These are phyloP conservation scores for Nakazawaea peltata DNA, from an alignment of 805 yeast genomes.

Conservation along the genomic window DNA sequence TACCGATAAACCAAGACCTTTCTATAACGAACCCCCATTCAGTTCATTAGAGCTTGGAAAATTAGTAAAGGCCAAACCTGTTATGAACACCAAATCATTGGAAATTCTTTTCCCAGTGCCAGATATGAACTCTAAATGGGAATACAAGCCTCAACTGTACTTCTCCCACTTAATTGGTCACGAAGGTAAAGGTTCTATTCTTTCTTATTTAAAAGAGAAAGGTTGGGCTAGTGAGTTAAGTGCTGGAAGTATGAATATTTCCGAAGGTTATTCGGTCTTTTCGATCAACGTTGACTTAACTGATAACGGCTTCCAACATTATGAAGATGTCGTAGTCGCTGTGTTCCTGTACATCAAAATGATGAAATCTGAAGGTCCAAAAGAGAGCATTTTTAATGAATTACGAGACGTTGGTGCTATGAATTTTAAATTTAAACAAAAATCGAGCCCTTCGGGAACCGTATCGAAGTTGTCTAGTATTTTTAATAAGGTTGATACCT, in stretches of 20 bases:
- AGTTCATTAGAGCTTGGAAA: slow-evolving; percentile 40
- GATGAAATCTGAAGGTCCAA: slow-evolving; percentile 50
- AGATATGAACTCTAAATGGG: slow-evolving; percentile 61
- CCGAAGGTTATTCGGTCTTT: slow-evolving; percentile 62
- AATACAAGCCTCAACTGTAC: slow-evolving; percentile 61
- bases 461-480: slow-evolving; percentile 59
- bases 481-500: slow-evolving; percentile 41
- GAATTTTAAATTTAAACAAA: slow-evolving; percentile 75
- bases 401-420: slow-evolving; percentile 58
- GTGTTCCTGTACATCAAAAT: slow-evolving; percentile 70
- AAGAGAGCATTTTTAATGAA: slow-evolving; percentile 78
- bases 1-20: slow-evolving; percentile 32
- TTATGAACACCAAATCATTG: slow-evolving; percentile 67
- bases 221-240: slow-evolving; percentile 80
- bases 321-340: slow-evolving; percentile 49
- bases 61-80: slow-evolving; percentile 65
- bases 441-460: slow-evolving; percentile 61
- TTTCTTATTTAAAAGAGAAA: slow-evolving; percentile 56
- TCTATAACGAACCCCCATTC: slow-evolving; percentile 41
- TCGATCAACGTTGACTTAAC: slow-evolving; percentile 73
- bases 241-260: slow-evolving; percentile 61
- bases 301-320: slow-evolving; percentile 55
- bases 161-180: slow-evolving; percentile 84
- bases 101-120: slow-evolving; percentile 70
- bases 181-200: slow-evolving; percentile 82